These are phyloP conservation scores for Steccherinum ochraceum DNA, from an alignment of 768 basidiomycete species.

Conservation along the genomic window DNA sequence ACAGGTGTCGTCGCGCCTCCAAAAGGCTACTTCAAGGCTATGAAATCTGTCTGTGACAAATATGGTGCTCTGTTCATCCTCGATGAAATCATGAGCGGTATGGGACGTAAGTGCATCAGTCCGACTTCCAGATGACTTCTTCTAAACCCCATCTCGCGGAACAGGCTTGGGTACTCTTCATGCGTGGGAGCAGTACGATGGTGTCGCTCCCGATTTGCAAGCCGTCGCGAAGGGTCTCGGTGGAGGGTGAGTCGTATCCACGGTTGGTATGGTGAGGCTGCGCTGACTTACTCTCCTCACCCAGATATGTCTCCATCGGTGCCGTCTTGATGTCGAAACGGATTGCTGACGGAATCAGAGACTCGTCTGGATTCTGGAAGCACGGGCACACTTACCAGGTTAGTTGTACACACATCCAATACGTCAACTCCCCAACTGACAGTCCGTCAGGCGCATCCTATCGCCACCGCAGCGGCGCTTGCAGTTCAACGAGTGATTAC, in stretches of 20 bases:
- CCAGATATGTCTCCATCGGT: slow-evolving; percentile 75
- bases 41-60: slow-evolving; percentile 78
- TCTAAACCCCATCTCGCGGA: background rate
- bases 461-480: slow-evolving; percentile 73
- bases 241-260: slow-evolving; percentile 56
- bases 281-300: background rate
- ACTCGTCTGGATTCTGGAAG: slow-evolving; percentile 67
- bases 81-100: slow-evolving; percentile 91
- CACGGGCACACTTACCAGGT: slow-evolving; percentile 89
- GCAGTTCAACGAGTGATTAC: slow-evolving; percentile 74
- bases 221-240: slow-evolving; percentile 87
- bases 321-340: slow-evolving; percentile 72
- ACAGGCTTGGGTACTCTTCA: slow-evolving; percentile 83
- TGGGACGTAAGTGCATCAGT: slow-evolving; percentile 62
- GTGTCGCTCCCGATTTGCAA: slow-evolving; percentile 75
- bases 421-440: background rate
- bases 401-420: slow-evolving; percentile 31
- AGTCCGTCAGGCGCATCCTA: slow-evolving; percentile 64
- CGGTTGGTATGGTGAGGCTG: too few relatives aligned
- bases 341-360: slow-evolving; percentile 63
- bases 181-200: slow-evolving; percentile 80
- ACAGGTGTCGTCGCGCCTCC: slow-evolving; percentile 73
- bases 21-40: slow-evolving; percentile 79
- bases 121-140: background rate
- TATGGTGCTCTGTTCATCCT: slow-evolving; percentile 71